Conservation (phyloP, 1,284 basidiomycete genomes). For the Trichosporon faecale region DNA sequence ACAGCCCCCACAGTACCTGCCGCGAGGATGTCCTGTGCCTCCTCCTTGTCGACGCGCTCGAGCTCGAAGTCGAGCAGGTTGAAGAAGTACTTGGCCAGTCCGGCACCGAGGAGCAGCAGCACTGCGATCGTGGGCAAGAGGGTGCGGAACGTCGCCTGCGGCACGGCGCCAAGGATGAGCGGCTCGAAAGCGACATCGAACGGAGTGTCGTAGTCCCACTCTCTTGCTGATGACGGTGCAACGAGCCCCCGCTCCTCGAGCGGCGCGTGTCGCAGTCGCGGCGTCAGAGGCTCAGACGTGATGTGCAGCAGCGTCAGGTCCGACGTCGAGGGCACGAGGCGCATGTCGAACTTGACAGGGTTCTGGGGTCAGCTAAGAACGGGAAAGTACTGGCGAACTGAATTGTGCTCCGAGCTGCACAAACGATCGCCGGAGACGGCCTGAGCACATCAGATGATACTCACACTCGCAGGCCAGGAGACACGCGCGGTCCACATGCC, state of each 20-base stretch:
- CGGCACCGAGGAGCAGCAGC: background rate
- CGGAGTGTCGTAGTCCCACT: conserved; percentile 23
- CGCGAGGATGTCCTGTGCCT: background rate
- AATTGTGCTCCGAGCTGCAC: too few species aligned
- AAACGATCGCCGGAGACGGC: background rate
- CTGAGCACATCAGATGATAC: conserved; percentile 2
- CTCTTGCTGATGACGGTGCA: background rate
- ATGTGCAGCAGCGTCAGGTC: conserved; percentile 22
- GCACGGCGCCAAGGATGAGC: conserved; percentile 36
- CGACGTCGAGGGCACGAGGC: conserved; percentile 4
- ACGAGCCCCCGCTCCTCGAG: conserved; percentile 9
- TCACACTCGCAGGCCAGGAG: conserved; percentile 40
- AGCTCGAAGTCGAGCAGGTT: background rate
- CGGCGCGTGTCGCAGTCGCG: conserved; percentile 27
- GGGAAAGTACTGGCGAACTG: background rate
- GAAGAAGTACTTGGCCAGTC: background rate
- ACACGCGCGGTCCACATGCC: conserved; percentile 38
- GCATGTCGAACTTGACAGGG: conserved; percentile 27
- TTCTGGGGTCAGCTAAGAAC: conserved; percentile 18
- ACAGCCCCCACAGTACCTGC: background rate
- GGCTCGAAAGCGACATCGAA: conserved; percentile 40
- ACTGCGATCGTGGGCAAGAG: background rate
- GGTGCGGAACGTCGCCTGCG: conserved; percentile 24
- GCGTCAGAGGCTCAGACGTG: conserved; percentile 25
- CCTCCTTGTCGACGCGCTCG: background rate